These are phyloP conservation scores for Cucurbita ficifolia DNA, from an alignment of 306 rosid species.

Conservation along the genomic window DNA sequence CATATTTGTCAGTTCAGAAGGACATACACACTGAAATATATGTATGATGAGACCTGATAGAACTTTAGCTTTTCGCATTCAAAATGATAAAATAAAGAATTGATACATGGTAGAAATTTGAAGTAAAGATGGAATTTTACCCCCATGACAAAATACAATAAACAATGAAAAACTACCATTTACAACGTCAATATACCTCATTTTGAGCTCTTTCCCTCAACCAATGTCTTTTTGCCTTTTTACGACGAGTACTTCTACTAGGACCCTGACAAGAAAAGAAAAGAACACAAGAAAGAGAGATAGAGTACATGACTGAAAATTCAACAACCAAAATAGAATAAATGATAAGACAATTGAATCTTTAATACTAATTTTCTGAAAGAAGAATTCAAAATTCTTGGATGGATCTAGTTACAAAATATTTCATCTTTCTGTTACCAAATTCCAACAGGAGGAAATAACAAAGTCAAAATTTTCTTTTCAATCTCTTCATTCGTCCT, in stretches of 20 bases:
- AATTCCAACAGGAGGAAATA: not conserved
- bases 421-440: not conserved
- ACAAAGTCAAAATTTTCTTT: not conserved
- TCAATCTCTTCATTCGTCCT: not conserved
- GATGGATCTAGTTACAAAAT: not conserved
- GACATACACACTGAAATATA: not conserved
- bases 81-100: not conserved
- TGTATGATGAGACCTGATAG: not conserved
- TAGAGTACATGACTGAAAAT: not conserved
- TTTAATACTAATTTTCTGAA: conserved; percentile 5
- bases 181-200: conserved; percentile 33
- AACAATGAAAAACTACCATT: not conserved
- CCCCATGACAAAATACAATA: not conserved
- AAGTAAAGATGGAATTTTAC: not conserved
- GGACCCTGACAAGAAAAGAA: conserved; percentile 33
- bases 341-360: not conserved
- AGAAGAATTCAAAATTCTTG: not conserved
- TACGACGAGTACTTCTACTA: conserved; percentile 84
- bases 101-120: not conserved
- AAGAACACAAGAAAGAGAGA: not conserved
- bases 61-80: not conserved
- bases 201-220: conserved; percentile 52
- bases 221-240: conserved; percentile 71
- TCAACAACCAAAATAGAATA: not conserved
- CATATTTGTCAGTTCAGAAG: not conserved